phyloP scores from a whole-genome alignment of 306 rosid species.

The Acacia crassicarpa region DNA sequence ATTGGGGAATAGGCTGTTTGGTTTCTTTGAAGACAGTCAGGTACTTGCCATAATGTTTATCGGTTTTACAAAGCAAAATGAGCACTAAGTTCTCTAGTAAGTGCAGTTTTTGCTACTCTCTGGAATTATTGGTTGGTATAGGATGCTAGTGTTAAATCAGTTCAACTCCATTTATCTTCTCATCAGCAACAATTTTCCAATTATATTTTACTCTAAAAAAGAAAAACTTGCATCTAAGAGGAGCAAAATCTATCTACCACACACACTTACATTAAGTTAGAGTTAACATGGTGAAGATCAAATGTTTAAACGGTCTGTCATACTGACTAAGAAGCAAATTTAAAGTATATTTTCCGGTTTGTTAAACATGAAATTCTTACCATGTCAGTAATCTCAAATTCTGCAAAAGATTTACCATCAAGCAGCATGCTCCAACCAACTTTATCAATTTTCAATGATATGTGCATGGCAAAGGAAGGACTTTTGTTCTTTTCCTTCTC shows the following conservation, averaged over 20 bases:
- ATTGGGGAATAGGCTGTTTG: too few relatives aligned
- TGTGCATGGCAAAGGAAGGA: conserved; percentile 86
- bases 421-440: conserved; percentile 98
- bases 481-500: conserved; percentile 97
- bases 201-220: background rate
- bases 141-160: too few relatives aligned
- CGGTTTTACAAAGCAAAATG: too few relatives aligned
- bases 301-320: conserved; percentile 13
- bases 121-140: too few relatives aligned
- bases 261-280: background rate
- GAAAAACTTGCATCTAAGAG: background rate
- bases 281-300: background rate
- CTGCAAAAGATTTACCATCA: conserved; percentile 95
- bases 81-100: too few relatives aligned
- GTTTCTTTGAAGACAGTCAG: too few relatives aligned
- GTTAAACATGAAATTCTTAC: conserved; percentile 50
- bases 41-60: too few relatives aligned
- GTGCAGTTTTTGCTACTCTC: too few relatives aligned
- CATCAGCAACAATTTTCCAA: background rate
- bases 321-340: background rate
- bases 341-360: conserved; percentile 10
- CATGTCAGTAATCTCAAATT: conserved; percentile 94
- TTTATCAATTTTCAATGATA: conserved; percentile 79
- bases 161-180: background rate
- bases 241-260: background rate